Conservation (phyloP, 169 alveolate genomes). For the Blepharisma undulans region DNA sequence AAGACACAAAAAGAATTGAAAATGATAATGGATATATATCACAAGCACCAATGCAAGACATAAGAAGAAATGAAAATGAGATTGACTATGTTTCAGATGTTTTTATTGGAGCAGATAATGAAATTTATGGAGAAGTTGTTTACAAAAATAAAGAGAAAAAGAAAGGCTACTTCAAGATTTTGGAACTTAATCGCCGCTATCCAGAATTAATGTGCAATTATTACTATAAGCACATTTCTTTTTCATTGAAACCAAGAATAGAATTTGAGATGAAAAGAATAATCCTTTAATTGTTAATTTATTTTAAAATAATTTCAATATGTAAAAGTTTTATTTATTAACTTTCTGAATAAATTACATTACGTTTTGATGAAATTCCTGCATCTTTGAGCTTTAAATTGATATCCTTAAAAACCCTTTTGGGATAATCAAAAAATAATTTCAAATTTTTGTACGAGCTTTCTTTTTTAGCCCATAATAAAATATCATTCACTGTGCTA, state of each 20-base stretch:
- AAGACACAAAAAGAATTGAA: no score
- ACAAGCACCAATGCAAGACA: no score
- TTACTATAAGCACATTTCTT: not conserved
- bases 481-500: not conserved
- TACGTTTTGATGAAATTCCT: not conserved
- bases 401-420: not conserved
- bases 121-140: not conserved
- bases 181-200: not conserved
- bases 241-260: not conserved
- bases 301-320: no score
- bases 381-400: not conserved
- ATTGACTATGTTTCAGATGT: not conserved
- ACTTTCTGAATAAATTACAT: not conserved
- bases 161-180: not conserved
- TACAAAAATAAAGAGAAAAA: not conserved
- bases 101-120: not conserved
- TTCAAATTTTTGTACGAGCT: not conserved
- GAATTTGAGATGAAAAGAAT: not conserved
- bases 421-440: not conserved
- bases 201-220: not conserved
- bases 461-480: not conserved
- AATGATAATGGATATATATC: no score
- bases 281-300: not conserved
- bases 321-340: no score
- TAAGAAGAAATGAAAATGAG: not conserved